These are phyloP conservation scores for Salvia hispanica DNA, from an alignment of 257 asterid species.

Conservation along the genomic window DNA sequence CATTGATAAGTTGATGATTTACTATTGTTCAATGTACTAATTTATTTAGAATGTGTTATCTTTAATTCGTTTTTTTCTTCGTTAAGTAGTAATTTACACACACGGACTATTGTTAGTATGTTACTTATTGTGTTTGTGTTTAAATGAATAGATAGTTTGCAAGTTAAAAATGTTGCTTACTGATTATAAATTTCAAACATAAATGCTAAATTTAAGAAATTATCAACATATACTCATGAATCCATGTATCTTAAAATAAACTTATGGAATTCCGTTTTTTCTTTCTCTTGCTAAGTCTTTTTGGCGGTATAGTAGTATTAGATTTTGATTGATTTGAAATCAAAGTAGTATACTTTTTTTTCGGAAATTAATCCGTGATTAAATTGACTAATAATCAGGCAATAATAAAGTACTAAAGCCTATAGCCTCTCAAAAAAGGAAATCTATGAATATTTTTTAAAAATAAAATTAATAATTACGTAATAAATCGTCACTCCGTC, in stretches of 20 bases:
- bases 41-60: background rate
- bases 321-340: too few species aligned
- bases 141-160: conserved; percentile 7
- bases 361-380: background rate
- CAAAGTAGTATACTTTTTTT: background rate
- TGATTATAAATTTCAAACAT: background rate
- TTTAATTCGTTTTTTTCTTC: background rate
- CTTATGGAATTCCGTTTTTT: too few species aligned
- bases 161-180: background rate
- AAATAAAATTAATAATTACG: background rate
- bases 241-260: too few species aligned
- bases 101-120: too few species aligned
- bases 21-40: background rate
- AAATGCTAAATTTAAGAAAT: background rate
- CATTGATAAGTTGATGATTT: too few species aligned
- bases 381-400: background rate
- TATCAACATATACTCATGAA: background rate
- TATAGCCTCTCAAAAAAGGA: background rate
- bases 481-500: conserved; percentile 24
- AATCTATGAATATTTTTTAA: background rate
- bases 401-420: background rate
- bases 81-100: too few species aligned
- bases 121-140: background rate
- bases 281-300: too few species aligned
- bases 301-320: too few species aligned